Percentiles rank a stretch among this genome's conserved stretches.
phyloP scores from a whole-genome alignment of 2,329 filamentous ascomycete species.

The Zasmidium angulare region DNA sequence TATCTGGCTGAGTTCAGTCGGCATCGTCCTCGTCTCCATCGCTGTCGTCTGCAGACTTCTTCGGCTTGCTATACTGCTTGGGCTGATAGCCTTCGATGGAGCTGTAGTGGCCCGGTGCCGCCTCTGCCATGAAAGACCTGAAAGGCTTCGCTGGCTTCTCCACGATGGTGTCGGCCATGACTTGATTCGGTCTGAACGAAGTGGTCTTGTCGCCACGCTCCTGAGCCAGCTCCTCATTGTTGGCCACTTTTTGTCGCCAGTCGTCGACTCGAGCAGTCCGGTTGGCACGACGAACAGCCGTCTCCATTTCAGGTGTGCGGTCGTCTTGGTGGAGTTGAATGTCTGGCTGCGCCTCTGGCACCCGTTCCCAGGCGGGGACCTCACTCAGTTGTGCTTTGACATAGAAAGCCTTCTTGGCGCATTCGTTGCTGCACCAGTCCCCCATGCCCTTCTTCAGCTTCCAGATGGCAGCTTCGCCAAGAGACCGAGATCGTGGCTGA shows the following conservation, averaged over 20 bases:
- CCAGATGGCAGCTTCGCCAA: conserved; percentile 57
- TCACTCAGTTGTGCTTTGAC: conserved; percentile 85
- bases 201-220: conserved; percentile 44
- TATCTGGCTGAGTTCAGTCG: background rate
- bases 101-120: conserved; percentile 9
- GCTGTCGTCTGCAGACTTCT: conserved; percentile 3
- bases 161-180: conserved; percentile 34
- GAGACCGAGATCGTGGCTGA: conserved; percentile 50
- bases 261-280: conserved; percentile 29
- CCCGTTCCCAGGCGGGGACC: conserved; percentile 80
- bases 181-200: conserved; percentile 31
- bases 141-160: conserved; percentile 31
- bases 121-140: conserved; percentile 11
- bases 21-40: conserved; percentile 13
- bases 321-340: conserved; percentile 42
- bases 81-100: conserved; percentile 34
- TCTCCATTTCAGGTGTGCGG: conserved; percentile 17
- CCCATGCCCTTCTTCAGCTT: conserved; percentile 73
- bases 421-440: conserved; percentile 82
- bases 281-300: conserved; percentile 30
- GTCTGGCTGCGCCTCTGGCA: conserved; percentile 45
- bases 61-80: conserved; percentile 12
- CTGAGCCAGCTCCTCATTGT: conserved; percentile 40
- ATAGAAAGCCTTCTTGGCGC: conserved; percentile 77
- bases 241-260: conserved; percentile 31